Base-by-base conservation (phyloP, 306 rosid genomes). In the Herpetospermum pedunculosum region DNA sequence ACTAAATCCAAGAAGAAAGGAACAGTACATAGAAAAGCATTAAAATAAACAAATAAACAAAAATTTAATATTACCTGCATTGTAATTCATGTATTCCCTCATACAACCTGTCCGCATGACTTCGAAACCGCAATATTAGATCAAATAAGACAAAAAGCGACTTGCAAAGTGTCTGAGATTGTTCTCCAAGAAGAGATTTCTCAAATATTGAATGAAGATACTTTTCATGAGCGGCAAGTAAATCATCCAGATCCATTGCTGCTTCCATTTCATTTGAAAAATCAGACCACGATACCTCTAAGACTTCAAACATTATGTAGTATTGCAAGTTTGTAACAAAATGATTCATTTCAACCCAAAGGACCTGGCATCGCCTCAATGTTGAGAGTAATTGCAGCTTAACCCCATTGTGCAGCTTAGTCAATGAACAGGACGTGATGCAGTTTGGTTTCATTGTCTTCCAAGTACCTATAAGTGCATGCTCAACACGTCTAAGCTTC, bases 291-390 rank as follows among this genome's bases (percentile, higher is more conserved):
- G 99, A 94, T 46, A 91, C 85, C 86, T 94, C 99, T 84, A 94
- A 82, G 59, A 94, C 99, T 82, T 94, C 97, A 81, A 94, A 94
- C 99, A 94, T 94, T 63, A 91, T 91, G 80, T 94, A 94, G 71
- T 94, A 94, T 44, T 94, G 99, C 78, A 94, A 87, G 84, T 94
- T 94, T 68, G 97, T 80, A 76, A 94, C 88, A 73, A 94, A 94
- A 87, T 94, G 99, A 89, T 94, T 94, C 86, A 94, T 94, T 83
- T 89, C 96, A 75, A 85, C 96, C 97, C 97, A 94, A 58, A 94
- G 88, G 75, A 94, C 99, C 81, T 94, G 97, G 82, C 97, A 91
- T 74, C 90, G 91, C 85, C 99, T 89, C 87, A 91, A 78, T 40
- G 97, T 88, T 62, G 97, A 89, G 78, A 91, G 92, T 74, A 91